Base-by-base conservation (phyloP, 2,329 filamentous ascomycete genomes). In the Calonectria fujianensis region DNA sequence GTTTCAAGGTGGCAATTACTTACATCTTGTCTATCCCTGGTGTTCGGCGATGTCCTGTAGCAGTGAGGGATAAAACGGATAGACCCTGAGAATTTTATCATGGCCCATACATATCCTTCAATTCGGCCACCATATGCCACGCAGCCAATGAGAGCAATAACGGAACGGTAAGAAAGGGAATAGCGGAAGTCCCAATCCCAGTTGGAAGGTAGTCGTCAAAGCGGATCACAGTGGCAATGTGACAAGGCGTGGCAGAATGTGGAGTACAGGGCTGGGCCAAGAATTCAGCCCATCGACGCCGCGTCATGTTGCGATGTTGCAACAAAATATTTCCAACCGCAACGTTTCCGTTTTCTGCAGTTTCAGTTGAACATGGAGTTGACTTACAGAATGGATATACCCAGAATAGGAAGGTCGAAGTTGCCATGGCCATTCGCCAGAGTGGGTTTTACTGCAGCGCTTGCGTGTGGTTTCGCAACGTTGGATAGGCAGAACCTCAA, bases 71-170 rank as follows among this genome's bases (percentile, higher is more conserved):
- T 61, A 41, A 61, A 61, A 41, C 35, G n/a, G 3, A 24, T 39
- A 61, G 11, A 29, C 11, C 57, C 11, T 39, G 57, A 27, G 35
- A 41, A 61, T 41, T 41, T 3, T 11, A 61, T 61, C 35, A 29
- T 61, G 57, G 57, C 57, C 57, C 57, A 61, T 41, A 41, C 57
- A 61, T 41, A 61, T 3, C 57, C 35, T 61, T 41, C 35, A 61
- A 61, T 41, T 61, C 35, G 13, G 11, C 57, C 57, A 27, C 10
- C 35, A 20, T 41, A 61, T 41, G 20, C 35, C 57, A 41, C n/a
- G 4, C 14, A 20, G 57, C 57, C 57, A 61, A 61, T 61, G 35
- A 61, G 57, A 35, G 35, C 39, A 39, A 27, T 39, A 2, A 61
- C 14, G 3, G n/a, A 39, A 29, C 14, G 35, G 35, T 29, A 29